phyloP scores from a whole-genome alignment of 208 protist genomes.

The Acanthamoeba sp. region DNA sequence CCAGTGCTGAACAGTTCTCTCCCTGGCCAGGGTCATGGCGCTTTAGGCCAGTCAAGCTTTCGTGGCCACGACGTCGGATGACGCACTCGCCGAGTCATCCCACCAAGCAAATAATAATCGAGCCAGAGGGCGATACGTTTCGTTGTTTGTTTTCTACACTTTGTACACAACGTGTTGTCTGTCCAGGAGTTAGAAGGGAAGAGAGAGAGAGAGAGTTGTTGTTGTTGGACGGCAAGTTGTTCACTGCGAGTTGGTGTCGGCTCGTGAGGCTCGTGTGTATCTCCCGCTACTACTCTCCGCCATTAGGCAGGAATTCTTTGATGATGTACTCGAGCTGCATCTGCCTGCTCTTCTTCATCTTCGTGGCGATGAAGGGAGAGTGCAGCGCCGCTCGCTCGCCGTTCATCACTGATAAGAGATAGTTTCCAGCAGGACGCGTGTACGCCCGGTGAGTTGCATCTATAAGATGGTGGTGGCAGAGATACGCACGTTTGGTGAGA shows the following conservation, averaged over 20 bases:
- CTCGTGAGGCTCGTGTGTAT: too few relatives aligned
- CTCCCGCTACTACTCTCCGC: not conserved
- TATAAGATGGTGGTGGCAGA: not conserved
- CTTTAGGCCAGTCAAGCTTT: too few relatives aligned
- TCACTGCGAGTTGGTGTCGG: too few relatives aligned
- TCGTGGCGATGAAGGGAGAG: slow-evolving; percentile 22
- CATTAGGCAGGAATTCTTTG: not conserved
- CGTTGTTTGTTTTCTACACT: not conserved
- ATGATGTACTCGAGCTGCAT: slow-evolving; percentile 54
- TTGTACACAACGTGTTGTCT: not conserved
- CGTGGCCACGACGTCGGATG: too few relatives aligned
- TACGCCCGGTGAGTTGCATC: not conserved
- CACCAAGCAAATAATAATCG: not conserved
- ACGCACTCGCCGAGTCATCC: too few relatives aligned
- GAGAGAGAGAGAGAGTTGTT: too few relatives aligned
- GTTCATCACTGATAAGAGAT: slow-evolving; percentile 10
- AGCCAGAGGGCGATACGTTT: not conserved
- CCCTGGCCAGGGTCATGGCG: too few relatives aligned
- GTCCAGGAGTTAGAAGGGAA: not conserved
- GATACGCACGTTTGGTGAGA: slow-evolving; percentile 21
- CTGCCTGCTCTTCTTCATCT: slow-evolving; percentile 38
- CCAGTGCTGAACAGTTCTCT: too few relatives aligned
- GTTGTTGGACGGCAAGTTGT: too few relatives aligned
- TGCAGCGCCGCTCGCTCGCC: slow-evolving; percentile 18
- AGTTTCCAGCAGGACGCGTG: not conserved